A percentile compares a stretch with the other conserved stretches of the same genome.
These are phyloP conservation scores for Penicillium cosmopolitanum DNA, from an alignment of 495 filamentous ascomycete genomes.

Conservation along the genomic window DNA sequence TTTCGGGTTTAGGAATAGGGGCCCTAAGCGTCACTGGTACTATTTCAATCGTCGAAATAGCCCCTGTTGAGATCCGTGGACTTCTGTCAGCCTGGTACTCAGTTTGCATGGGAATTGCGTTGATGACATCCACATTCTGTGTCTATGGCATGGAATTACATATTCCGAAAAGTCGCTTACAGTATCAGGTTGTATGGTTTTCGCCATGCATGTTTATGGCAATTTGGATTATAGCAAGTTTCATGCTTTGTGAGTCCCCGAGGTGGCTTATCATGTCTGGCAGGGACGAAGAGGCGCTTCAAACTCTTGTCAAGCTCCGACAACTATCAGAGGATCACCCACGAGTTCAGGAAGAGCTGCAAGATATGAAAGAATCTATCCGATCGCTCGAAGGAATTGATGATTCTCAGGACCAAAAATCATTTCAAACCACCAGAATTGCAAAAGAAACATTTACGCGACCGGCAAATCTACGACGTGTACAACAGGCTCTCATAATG, in stretches of 20 bases:
- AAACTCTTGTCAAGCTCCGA: constrained; percentile 31
- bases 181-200: constrained; percentile 26
- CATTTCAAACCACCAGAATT: constrained; percentile 13
- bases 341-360: constrained; percentile 29
- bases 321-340: constrained; percentile 24
- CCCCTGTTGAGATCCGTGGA: constrained; percentile 24
- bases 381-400: constrained; percentile 13
- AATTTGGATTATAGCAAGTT: constrained; percentile 18
- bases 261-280: constrained; percentile 32
- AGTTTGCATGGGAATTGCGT: constrained; percentile 14
- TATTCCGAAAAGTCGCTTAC: constrained; percentile 15
- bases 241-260: constrained; percentile 41
- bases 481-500: constrained; percentile 27
- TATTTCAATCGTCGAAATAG: constrained; percentile 21
- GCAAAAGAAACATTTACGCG: constrained; percentile 23
- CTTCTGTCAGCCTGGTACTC: constrained; percentile 21
- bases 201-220: constrained; percentile 16
- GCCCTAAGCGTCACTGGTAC: constrained; percentile 19
- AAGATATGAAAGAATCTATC: constrained; percentile 29
- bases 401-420: neutral
- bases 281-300: constrained; percentile 32
- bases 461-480: constrained; percentile 18
- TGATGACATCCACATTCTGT: constrained; percentile 13
- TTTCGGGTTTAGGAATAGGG: constrained; percentile 24
- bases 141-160: constrained; percentile 14